phyloP scores from a whole-genome alignment of 2,329 filamentous ascomycete species.

The Ophiostoma fasciatum region DNA sequence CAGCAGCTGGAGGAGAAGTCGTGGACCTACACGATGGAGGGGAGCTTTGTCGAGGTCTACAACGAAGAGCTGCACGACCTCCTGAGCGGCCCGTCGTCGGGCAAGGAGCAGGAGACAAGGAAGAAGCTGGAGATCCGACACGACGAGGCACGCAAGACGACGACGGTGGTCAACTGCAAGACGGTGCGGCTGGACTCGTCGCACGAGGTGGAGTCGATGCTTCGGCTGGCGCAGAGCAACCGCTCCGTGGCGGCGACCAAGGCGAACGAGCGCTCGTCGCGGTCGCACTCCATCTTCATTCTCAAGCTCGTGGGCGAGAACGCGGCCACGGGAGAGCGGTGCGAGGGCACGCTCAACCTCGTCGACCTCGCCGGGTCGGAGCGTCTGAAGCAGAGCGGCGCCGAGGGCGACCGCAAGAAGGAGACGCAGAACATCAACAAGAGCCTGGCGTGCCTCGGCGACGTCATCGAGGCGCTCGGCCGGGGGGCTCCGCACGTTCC shows the following conservation, averaged over 20 bases:
- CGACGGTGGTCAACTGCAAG: slow-evolving; percentile 65
- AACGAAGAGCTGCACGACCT: slow-evolving; percentile 94
- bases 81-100: slow-evolving; percentile 32
- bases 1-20: slow-evolving; percentile 74
- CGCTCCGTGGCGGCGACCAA: slow-evolving; percentile 93
- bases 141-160: slow-evolving; percentile 68
- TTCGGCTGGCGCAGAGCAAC: slow-evolving; percentile 69
- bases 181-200: slow-evolving; percentile 66
- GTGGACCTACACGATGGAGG: slow-evolving; percentile 89
- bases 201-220: slow-evolving; percentile 62
- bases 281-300: slow-evolving; percentile 93
- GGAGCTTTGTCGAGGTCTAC: slow-evolving; percentile 94
- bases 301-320: slow-evolving; percentile 65
- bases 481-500: slow-evolving; percentile 73
- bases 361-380: slow-evolving; percentile 93
- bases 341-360: slow-evolving; percentile 86
- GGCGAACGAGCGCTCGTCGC: slow-evolving; percentile 85
- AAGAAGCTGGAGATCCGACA: slow-evolving; percentile 85
- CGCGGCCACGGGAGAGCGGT: slow-evolving; percentile 60
- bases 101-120: slow-evolving; percentile 53
- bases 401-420: slow-evolving; percentile 72
- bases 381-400: slow-evolving; percentile 72
- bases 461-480: slow-evolving; percentile 89
- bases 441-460: slow-evolving; percentile 77
- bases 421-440: slow-evolving; percentile 98